These are phyloP conservation scores for Mycena polygramma DNA, from an alignment of 768 basidiomycete species.

Conservation along the genomic window DNA sequence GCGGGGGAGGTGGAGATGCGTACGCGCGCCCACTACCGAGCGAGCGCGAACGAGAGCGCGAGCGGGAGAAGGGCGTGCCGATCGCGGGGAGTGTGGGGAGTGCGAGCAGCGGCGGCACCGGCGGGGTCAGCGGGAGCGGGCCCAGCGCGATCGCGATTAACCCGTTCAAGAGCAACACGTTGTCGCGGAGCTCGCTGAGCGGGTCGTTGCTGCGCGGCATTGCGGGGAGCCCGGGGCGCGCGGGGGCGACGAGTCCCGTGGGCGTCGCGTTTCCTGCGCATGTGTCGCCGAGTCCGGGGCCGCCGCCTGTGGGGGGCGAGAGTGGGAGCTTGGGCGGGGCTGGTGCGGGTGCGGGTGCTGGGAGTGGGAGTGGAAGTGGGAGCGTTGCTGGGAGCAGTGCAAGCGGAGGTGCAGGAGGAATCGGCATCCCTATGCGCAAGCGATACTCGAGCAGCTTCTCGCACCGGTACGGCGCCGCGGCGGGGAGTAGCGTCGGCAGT, in stretches of 20 bases:
- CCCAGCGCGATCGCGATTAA: constrained; percentile 24
- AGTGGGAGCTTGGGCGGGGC: background rate
- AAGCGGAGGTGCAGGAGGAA: background rate
- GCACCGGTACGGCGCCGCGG: constrained; percentile 65
- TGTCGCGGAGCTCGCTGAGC: constrained; percentile 34
- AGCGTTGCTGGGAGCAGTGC: no score
- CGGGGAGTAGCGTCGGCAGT: constrained; percentile 53
- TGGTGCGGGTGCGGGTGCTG: no score
- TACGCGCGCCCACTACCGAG: constrained; percentile 4
- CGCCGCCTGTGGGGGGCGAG: constrained; percentile 33
- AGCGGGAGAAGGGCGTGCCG: constrained; percentile 35
- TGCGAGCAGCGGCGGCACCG: background rate
- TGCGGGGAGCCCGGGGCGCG: constrained; percentile 32
- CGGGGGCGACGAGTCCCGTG: constrained; percentile 19
- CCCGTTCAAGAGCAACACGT: constrained; percentile 49
- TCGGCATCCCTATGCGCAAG: constrained; percentile 55
- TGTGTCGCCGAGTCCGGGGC: background rate
- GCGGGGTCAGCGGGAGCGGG: background rate
- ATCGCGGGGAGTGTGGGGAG: constrained; percentile 8
- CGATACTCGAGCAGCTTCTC: constrained; percentile 86
- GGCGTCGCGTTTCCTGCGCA: constrained; percentile 29
- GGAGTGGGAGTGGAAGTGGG: no score
- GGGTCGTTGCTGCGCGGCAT: constrained; percentile 26
- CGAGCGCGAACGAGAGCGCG: constrained; percentile 34
- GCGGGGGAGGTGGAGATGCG: background rate